Evolutionary conservation across 1,139 yeast species (phyloP), one percentile per base, ranked within the genome.

Genomic region (Debaryomycetaceae sp.): DNA sequence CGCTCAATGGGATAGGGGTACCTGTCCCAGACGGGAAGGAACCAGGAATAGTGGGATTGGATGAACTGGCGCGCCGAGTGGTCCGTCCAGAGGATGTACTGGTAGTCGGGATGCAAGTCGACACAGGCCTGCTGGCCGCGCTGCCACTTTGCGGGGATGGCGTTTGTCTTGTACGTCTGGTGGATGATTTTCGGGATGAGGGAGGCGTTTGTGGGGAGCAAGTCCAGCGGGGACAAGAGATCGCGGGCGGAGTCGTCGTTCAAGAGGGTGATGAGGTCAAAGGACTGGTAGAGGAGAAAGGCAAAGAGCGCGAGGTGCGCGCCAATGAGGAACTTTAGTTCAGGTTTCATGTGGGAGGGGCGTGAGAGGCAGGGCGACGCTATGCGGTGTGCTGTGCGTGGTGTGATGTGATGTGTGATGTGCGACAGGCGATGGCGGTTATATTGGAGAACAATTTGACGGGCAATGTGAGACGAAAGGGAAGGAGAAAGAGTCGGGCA

Each of bases 21-120:
- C 25, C 64, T 53, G 47, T 83, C 90, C 68, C 81, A 86, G 7
- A 90, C 79, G 13, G 63, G 53, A 34, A 86, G 57, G 48, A 86
- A 86, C 95, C 96, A 87, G 2, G 90, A 79, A 49, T 77, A 87
- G 40, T 81, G 70, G 43, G 76, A 75, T 25, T 71, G 64, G 37
- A 86, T 82, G 47, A 86, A 87, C 28, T 79, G 77, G 32, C 85
- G 63, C 13, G 94, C 73, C 76, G 69, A 75, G 30, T 72, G 78
- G 51, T 87, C 96, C 6, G 96, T 86, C 97, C 97, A 86, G 27
- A 82, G 52, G 28, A 79, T 80, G 55, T 85, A 85, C 51, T 82
- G 73, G 53, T 82, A 86, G 51, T 85, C 95, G 3, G 90, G 90
- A 51, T 87, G 93, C 34, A 78, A 55, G 37, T 77, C 79, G 30